phyloP scores from a whole-genome alignment of 2,329 filamentous ascomycete species.

The Aureobasidium sp. region DNA sequence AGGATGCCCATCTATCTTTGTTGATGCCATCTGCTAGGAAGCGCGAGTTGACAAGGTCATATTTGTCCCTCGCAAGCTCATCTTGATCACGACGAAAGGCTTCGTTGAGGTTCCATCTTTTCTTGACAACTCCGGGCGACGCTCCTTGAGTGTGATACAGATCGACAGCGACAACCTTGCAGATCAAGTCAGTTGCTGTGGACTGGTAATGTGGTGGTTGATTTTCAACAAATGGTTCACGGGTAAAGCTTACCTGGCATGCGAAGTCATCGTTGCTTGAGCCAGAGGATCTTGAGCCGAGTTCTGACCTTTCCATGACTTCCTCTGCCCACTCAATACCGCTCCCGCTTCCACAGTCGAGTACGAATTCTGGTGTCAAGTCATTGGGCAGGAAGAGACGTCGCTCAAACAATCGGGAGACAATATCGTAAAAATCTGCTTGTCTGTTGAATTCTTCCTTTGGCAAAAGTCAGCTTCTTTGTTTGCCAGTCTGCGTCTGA shows the following conservation, averaged over 20 bases:
- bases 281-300: constrained; percentile 15
- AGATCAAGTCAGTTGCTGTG: no score
- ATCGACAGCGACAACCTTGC: constrained; percentile 28
- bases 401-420: constrained; percentile 23
- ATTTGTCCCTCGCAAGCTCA: constrained; percentile 43
- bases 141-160: constrained; percentile 25
- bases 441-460: constrained; percentile 25
- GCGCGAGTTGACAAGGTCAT: constrained; percentile 78
- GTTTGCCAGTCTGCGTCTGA: neutral
- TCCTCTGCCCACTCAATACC: constrained; percentile 28
- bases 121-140: constrained; percentile 20
- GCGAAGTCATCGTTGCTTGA: constrained; percentile 7
- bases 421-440: constrained; percentile 25
- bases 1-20: constrained; percentile 63
- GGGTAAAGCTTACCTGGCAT: constrained; percentile 18
- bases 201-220: no score
- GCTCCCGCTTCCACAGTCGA: constrained; percentile 31
- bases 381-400: constrained; percentile 22
- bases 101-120: constrained; percentile 31
- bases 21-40: constrained; percentile 67
- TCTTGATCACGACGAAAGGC: constrained; percentile 23
- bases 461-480: constrained; percentile 18
- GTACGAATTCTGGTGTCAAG: constrained; percentile 23
- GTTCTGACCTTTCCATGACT: constrained; percentile 29
- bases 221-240: neutral